These are phyloP conservation scores for Chaetomidium leptoderma DNA, from an alignment of 495 filamentous ascomycete genomes.

Conservation along the genomic window DNA sequence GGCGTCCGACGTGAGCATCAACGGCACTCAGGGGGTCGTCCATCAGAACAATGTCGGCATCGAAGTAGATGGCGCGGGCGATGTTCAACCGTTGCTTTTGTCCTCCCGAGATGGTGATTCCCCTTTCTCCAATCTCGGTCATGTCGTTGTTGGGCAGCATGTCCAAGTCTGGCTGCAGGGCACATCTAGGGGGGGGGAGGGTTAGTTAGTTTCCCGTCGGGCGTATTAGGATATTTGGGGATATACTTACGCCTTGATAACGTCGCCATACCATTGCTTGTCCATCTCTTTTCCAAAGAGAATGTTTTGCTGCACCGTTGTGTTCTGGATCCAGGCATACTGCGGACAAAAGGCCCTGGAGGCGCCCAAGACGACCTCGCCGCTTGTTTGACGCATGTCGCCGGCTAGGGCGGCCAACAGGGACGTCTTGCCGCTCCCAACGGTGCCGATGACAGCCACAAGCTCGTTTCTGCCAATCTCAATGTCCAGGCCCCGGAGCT, in stretches of 20 bases:
- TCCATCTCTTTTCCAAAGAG: conserved; percentile 80
- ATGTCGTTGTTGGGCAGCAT: conserved; percentile 69
- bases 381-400: conserved; percentile 82
- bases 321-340: conserved; percentile 96
- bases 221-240: no score
- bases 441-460: conserved; percentile 83
- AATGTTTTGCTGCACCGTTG: conserved; percentile 81
- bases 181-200: conserved; percentile 55
- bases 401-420: conserved; percentile 85
- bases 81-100: conserved; percentile 84
- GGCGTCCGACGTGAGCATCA: conserved; percentile 82
- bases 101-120: conserved; percentile 76
- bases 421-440: conserved; percentile 90
- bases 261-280: conserved; percentile 58
- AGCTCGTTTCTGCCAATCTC: conserved; percentile 76
- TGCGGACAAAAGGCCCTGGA: conserved; percentile 87
- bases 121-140: conserved; percentile 75
- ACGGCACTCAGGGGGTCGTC: conserved; percentile 81
- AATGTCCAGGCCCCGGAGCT: conserved; percentile 69
- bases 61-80: conserved; percentile 78
- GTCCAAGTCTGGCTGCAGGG: conserved; percentile 65
- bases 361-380: conserved; percentile 68
- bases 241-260: conserved; percentile 49
- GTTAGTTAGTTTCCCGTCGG: no score
- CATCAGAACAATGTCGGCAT: conserved; percentile 76